Evolutionary conservation across 139 green algal genomes (phyloP).

Genomic region (Coelastrella sp.): DNA sequence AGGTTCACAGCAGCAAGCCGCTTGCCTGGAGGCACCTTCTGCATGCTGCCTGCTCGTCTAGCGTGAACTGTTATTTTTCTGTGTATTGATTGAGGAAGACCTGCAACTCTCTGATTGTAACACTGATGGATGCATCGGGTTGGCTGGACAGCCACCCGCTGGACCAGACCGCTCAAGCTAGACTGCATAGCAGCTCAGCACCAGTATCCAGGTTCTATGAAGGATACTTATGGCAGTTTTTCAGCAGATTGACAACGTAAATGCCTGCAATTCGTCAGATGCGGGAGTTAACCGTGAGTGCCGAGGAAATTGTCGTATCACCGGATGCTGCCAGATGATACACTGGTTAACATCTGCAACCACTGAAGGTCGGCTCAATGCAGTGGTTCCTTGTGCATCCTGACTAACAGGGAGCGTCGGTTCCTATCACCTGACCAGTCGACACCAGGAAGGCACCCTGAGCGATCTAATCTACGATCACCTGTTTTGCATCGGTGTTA

Average conservation of each 20-base stretch:
- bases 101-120: neutral
- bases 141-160: neutral
- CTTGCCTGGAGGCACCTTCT: slow-evolving; percentile 24
- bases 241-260: too few relatives aligned
- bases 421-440: neutral
- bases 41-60: neutral
- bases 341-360: too few relatives aligned
- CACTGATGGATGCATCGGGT: neutral
- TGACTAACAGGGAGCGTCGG: neutral
- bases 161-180: neutral
- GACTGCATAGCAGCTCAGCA: neutral
- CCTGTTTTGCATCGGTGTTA: too few relatives aligned
- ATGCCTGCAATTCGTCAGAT: too few relatives aligned
- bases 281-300: too few relatives aligned
- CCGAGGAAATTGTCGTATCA: too few relatives aligned
- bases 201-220: too few relatives aligned
- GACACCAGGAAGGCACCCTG: too few relatives aligned
- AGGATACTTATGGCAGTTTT: too few relatives aligned
- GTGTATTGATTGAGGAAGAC: neutral
- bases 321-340: too few relatives aligned
- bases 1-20: neutral
- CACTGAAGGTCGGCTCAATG: neutral
- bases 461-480: too few relatives aligned
- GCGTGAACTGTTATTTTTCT: neutral
- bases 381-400: neutral